Evolutionary conservation across 2,329 filamentous ascomycete genomes (phyloP), one percentile per base, ranked within the genome.

Genomic region (Epicoccum nigrum): DNA sequence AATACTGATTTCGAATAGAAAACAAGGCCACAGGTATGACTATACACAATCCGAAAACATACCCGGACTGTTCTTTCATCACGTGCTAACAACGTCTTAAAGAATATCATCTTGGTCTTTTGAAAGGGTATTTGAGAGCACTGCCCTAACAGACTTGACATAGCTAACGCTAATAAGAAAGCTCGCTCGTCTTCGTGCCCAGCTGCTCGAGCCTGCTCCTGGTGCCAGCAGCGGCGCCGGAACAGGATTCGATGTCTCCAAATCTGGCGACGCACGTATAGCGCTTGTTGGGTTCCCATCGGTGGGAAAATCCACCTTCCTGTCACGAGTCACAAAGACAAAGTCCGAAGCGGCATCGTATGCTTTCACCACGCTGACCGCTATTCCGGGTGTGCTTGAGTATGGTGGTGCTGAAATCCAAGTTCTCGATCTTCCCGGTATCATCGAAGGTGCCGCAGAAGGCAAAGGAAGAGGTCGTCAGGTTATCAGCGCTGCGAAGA

Each of bases 251-350:
- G 76, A 83, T 70, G 94, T 99, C 33, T 94, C 89, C 73, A 99
- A 99, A 77, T 93, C 88, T 60, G 94, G 94, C 58, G 94, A 99
- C 79, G 94, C 94, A 12, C 86, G 94, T 68, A 97, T 99, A 76
- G 92, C 95, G 1, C 85, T 99, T 2, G 95, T 99, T 45, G 94
- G 94, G n/a, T 99, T 99, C 66, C 94, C 95, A 0, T 99, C 95
- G 0, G 94, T 99, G 43, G 94, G 94, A 73, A 99, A 99, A 79
- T 99, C 94, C 2, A 99, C 94, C 0, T 97, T 99, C 71, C 75
- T 99, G n/a, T 97, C 92, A 40, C 97, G 97, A 71, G 95, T 99
- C 72, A 99, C 94, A 41, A 97, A 96, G 78, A 99, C 95, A 31
- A 92, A 91, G 69, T 96, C 92, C 42, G 93, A 97, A 73, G 92